Conservation (phyloP, 2,329 filamentous ascomycete genomes). For the Stagonosporopsis rhizophila region DNA sequence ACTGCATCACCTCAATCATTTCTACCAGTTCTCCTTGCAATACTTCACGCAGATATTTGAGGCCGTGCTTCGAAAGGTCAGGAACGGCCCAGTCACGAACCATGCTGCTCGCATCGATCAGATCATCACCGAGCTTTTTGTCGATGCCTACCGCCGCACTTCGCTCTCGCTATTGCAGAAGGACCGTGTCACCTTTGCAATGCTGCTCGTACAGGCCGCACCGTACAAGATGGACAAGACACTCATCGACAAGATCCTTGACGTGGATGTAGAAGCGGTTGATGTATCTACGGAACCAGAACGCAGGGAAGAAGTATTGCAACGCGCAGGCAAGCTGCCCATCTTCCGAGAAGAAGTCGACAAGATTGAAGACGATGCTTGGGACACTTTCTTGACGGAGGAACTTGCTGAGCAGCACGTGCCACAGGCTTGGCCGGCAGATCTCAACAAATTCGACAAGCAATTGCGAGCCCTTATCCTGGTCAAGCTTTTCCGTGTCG, state of each 20-base stretch:
- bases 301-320: slow-evolving; percentile 72
- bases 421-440: slow-evolving; percentile 75
- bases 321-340: slow-evolving; percentile 71
- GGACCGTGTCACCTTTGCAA: slow-evolving; percentile 90
- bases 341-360: slow-evolving; percentile 77
- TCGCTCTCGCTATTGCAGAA: slow-evolving; percentile 91
- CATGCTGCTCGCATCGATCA: slow-evolving; percentile 83
- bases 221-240: slow-evolving; percentile 94
- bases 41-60: slow-evolving; percentile 99
- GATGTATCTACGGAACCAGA: slow-evolving; percentile 77
- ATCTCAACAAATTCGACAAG: slow-evolving; percentile 71
- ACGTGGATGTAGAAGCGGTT: slow-evolving; percentile 74
- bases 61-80: slow-evolving; percentile 82
- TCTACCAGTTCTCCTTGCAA: slow-evolving; percentile 98
- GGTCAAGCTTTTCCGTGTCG: slow-evolving; percentile 92
- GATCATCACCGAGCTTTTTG: slow-evolving; percentile 90
- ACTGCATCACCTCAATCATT: slow-evolving; percentile 97
- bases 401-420: slow-evolving; percentile 87
- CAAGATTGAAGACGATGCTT: slow-evolving; percentile 66
- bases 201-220: slow-evolving; percentile 94
- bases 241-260: slow-evolving; percentile 85
- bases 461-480: slow-evolving; percentile 84
- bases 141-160: slow-evolving; percentile 92
- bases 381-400: slow-evolving; percentile 83
- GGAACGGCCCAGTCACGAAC: slow-evolving; percentile 74